These are phyloP conservation scores for Alnus glutinosa DNA, from an alignment of 306 rosid genomes.

Conservation along the genomic window DNA sequence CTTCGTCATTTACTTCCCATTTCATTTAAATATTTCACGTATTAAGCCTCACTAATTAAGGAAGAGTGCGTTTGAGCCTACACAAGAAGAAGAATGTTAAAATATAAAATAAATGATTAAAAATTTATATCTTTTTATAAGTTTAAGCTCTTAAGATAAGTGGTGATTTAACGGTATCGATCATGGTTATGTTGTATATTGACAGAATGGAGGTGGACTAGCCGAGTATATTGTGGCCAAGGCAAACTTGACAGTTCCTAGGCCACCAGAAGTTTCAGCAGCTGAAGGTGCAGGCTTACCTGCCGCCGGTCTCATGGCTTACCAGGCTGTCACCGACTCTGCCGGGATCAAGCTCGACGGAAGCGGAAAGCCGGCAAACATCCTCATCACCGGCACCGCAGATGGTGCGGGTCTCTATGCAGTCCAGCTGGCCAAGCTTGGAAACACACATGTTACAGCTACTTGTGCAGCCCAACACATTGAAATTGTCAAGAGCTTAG, in stretches of 20 bases:
- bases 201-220: constrained; percentile 74
- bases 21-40: too few relatives aligned
- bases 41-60: too few relatives aligned
- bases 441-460: constrained; percentile 61
- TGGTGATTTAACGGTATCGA: too few relatives aligned
- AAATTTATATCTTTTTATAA: too few relatives aligned
- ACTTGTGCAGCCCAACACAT: constrained; percentile 69
- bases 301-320: constrained; percentile 65
- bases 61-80: too few relatives aligned
- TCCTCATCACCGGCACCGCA: constrained; percentile 61
- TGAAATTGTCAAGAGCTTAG: constrained; percentile 54
- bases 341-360: constrained; percentile 72
- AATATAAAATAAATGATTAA: too few relatives aligned
- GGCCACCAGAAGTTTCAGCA: constrained; percentile 64
- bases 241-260: constrained; percentile 43
- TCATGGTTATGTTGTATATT: constrained; percentile 1
- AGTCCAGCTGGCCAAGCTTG: constrained; percentile 69
- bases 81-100: too few relatives aligned
- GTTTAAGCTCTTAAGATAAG: too few relatives aligned
- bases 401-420: constrained; percentile 66
- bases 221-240: constrained; percentile 54
- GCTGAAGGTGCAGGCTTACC: constrained; percentile 64
- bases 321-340: constrained; percentile 54
- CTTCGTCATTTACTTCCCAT: too few relatives aligned
- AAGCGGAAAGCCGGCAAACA: constrained; percentile 46